These are phyloP conservation scores for Chamaecyparis obtusa DNA, from an alignment of 75 land plant species.

Conservation along the genomic window DNA sequence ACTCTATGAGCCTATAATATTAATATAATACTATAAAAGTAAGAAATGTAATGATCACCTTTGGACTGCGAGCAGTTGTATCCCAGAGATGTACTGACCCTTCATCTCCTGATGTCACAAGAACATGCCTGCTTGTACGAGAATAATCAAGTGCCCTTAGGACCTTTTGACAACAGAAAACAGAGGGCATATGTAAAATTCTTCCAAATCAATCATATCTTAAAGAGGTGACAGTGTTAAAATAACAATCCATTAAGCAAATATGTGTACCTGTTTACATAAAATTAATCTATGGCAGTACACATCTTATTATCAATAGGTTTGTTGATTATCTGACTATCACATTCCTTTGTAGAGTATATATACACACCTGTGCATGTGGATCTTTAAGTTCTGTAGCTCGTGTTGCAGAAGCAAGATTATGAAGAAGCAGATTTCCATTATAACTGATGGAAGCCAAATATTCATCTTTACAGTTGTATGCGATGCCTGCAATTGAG, in stretches of 20 bases:
- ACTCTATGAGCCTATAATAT: background rate
- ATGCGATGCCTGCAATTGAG: constrained; percentile 47
- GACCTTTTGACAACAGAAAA: constrained; percentile 24
- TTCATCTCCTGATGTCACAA: constrained; percentile 52
- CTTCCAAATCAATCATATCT: background rate
- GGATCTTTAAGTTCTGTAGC: constrained; percentile 49
- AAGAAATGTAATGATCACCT: constrained; percentile 17
- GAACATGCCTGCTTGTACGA: constrained; percentile 45
- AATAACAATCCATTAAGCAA: background rate
- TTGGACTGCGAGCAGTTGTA: constrained; percentile 49
- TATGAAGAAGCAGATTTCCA: constrained; percentile 48
- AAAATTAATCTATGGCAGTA: constrained; percentile 2
- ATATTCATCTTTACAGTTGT: constrained; percentile 47
- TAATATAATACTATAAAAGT: background rate
- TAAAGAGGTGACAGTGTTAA: background rate
- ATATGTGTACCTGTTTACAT: background rate
- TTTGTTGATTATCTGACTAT: background rate
- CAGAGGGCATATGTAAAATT: background rate
- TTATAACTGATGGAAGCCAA: constrained; percentile 45
- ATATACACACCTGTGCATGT: constrained; percentile 33
- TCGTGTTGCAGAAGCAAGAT: constrained; percentile 48
- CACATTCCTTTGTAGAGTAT: background rate
- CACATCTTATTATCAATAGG: background rate
- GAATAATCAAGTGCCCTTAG: constrained; percentile 50
- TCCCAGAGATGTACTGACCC: constrained; percentile 56